Conservation (phyloP, 2,329 filamentous ascomycete genomes). For the Colletotrichum horii region DNA sequence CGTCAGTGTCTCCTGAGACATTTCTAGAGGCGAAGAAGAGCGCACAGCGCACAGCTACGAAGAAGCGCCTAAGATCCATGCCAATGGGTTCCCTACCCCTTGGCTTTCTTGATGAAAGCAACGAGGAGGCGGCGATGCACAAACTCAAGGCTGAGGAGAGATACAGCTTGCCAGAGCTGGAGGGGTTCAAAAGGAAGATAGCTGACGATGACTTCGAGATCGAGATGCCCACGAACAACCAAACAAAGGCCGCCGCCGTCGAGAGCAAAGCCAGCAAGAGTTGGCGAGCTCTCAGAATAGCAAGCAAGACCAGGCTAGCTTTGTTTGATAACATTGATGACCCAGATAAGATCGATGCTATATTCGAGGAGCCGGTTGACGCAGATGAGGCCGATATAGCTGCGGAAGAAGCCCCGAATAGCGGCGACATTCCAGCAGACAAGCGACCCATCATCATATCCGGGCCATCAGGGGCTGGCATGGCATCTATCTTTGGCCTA, state of each 20-base stretch:
- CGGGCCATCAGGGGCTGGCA: slow-evolving; percentile 66
- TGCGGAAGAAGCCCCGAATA: slow-evolving; percentile 32
- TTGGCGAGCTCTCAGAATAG: slow-evolving; percentile 87
- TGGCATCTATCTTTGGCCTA: slow-evolving; percentile 66
- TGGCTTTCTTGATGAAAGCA: slow-evolving; percentile 76
- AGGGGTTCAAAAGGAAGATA: slow-evolving; percentile 75
- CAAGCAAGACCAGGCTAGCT: slow-evolving; percentile 74
- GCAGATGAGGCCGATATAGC: slow-evolving; percentile 40
- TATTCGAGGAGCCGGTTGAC: slow-evolving; percentile 56
- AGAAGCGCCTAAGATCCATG: slow-evolving; percentile 71
- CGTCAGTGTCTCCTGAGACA: slow-evolving; percentile 70
- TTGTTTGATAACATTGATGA: slow-evolving; percentile 89
- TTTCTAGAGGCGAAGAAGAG: slow-evolving; percentile 73
- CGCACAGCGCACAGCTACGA: slow-evolving; percentile 70
- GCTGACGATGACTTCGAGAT: slow-evolving; percentile 84
- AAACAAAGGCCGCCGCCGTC: slow-evolving; percentile 58
- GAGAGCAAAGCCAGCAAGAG: slow-evolving; percentile 85
- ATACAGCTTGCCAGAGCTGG: slow-evolving; percentile 72
- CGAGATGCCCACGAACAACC: slow-evolving; percentile 74
- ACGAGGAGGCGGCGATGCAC: slow-evolving; percentile 63
- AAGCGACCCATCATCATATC: slow-evolving; percentile 68
- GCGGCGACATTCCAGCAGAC: slow-evolving; percentile 48
- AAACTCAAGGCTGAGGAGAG: slow-evolving; percentile 70
- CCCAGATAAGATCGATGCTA: slow-evolving; percentile 69
- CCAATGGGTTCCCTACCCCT: slow-evolving; percentile 78